Conservation (phyloP, 805 yeast genomes). For the Candida andamanensis region DNA sequence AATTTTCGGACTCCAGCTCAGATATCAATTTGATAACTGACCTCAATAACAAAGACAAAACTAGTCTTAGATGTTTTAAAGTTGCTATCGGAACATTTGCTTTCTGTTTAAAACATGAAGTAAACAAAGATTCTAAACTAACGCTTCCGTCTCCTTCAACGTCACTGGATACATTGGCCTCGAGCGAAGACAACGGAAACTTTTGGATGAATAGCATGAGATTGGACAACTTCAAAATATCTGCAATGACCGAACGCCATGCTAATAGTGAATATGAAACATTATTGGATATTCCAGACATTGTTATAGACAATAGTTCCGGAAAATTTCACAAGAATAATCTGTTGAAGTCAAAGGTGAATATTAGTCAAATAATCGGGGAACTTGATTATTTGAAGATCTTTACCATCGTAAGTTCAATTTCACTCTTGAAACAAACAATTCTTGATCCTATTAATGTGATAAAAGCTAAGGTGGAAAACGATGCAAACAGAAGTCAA, state of each 20-base stretch:
- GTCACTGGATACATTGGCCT: constrained; percentile 26
- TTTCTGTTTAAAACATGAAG: too few relatives aligned
- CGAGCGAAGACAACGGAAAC: constrained; percentile 1
- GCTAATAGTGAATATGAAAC: constrained; percentile 10
- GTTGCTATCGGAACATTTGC: constrained; percentile 8
- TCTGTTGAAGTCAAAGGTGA: background rate
- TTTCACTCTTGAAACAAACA: constrained; percentile 26
- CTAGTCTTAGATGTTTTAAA: constrained; percentile 15
- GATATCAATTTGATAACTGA: constrained; percentile 11
- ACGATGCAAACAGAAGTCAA: constrained; percentile 16
- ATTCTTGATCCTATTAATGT: constrained; percentile 24
- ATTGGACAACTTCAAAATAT: constrained; percentile 14
- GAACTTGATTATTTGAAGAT: constrained; percentile 25
- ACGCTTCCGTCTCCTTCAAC: constrained; percentile 2
- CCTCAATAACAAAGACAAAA: constrained; percentile 9
- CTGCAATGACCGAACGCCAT: constrained; percentile 12
- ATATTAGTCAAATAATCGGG: constrained; percentile 15
- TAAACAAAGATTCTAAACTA: background rate
- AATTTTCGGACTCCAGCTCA: constrained; percentile 11
- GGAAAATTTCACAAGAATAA: constrained; percentile 1
- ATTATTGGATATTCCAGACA: constrained; percentile 19
- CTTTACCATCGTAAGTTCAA: constrained; percentile 28
- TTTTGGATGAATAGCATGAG: constrained; percentile 21
- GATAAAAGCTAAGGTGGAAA: constrained; percentile 18
- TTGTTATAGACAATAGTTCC: constrained; percentile 5